Percentiles rank a stretch among this genome's conserved stretches.
These are phyloP conservation scores for Anthracocystis walkeri DNA, from an alignment of 1,284 basidiomycete genomes.

Conservation along the genomic window DNA sequence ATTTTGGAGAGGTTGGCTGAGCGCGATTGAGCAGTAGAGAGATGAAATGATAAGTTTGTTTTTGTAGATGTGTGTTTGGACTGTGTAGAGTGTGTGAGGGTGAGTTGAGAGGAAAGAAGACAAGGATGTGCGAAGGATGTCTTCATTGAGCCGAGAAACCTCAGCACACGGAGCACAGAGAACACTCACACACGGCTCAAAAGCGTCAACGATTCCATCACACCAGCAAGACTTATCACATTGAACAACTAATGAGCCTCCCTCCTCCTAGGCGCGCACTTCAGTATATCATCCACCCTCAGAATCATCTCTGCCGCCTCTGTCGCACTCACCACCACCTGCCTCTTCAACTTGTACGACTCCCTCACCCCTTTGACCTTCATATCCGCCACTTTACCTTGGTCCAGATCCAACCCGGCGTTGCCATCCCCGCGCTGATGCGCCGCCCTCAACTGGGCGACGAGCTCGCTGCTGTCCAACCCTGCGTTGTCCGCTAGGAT, in stretches of 20 bases:
- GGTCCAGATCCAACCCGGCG: slow-evolving; percentile 91
- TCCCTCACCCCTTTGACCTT: slow-evolving; percentile 87
- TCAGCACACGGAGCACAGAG: no score
- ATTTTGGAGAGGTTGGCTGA: slow-evolving; percentile 68
- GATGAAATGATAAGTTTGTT: no score
- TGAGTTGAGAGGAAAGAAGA: no score
- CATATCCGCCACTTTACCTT: slow-evolving; percentile 89
- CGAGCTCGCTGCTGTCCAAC: slow-evolving; percentile 94
- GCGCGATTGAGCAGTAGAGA: slow-evolving; percentile 48
- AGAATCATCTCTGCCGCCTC: slow-evolving; percentile 99
- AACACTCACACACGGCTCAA: not conserved
- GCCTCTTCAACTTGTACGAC: slow-evolving; percentile 95
- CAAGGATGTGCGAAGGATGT: no score
- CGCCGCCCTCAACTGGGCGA: slow-evolving; percentile 87
- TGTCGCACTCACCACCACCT: slow-evolving; percentile 91
- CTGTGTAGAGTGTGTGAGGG: no score
- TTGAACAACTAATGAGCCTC: slow-evolving; percentile 72
- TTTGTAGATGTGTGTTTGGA: no score
- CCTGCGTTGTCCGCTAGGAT: slow-evolving; percentile 98
- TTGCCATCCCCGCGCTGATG: slow-evolving; percentile 90
- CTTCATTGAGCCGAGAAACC: no score
- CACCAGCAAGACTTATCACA: not conserved
- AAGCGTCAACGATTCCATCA: not conserved
- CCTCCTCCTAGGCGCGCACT: slow-evolving; percentile 74
- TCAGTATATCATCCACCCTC: slow-evolving; percentile 78